Base-by-base conservation (phyloP, 345 rosid species). In the Murraya koenigii region DNA sequence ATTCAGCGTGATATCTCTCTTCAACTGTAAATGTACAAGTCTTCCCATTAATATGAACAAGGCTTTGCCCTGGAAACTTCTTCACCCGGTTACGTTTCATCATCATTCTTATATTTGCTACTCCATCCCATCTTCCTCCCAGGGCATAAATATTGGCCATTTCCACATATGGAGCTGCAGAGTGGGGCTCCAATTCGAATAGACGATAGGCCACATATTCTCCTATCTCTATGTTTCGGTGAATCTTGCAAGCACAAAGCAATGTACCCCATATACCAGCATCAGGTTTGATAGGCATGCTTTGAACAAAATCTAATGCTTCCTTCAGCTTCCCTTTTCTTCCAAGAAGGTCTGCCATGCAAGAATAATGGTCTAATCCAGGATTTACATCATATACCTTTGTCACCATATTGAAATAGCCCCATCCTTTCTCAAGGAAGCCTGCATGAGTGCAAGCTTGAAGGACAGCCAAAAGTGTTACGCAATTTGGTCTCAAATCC, bases 361-460 rank as follows among this genome's bases (percentile, higher is more conserved):
- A 87, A 10, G 93, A 89, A 83, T 88, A 89, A 79, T 89, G 93
- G 44, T 89, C 92, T 58, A 89, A 7, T 59, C 89, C 90, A 35
- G 87, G 95, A 38, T 20, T 78, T 69, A 88, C 80, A 67, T 78
- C 76, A 79, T 85, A 85, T 25, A 72, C 76, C 73, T 64, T 25
- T 47, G 78, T 75, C 93, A 91, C 88, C 72, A 74, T 66, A 74
- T 74, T 69, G 75, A 90, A 88, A 69, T 63, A 80, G 60, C 85
- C 89, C 91, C 89, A 79, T 52, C 93, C 95, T 85, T 87, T 82
- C 58, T 87, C 90, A 4, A 89, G 83, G 71, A 86, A 83, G 58
- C 93, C 95, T 9, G 86, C 86, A 63, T 91, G 93, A 80, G 84
- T 52, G 59, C 93, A 89, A 66, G 93, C 93, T 78, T 85, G 93